phyloP scores from a whole-genome alignment of 2,329 filamentous ascomycete species.

The Aureobasidium zeae region DNA sequence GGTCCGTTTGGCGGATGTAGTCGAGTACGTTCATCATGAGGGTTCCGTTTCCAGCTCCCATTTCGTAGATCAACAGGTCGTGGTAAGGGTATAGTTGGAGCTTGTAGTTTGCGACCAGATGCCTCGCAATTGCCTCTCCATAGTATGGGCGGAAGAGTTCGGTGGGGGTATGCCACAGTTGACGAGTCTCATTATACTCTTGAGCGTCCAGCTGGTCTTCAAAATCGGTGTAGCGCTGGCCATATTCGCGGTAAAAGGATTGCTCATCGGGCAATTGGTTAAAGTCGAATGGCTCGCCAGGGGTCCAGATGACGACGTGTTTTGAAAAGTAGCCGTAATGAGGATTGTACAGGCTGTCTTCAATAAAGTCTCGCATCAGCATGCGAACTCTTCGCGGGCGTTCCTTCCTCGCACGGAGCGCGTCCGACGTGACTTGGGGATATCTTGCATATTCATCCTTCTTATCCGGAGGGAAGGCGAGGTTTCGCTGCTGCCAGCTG shows the following conservation, averaged over 20 bases:
- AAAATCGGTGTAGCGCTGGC: slow-evolving; percentile 76
- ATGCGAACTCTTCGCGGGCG: slow-evolving; percentile 87
- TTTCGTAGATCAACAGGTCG: slow-evolving; percentile 96
- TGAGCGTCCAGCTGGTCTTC: slow-evolving; percentile 75
- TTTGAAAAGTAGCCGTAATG: slow-evolving; percentile 95
- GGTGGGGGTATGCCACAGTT: slow-evolving; percentile 97
- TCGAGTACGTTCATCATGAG: slow-evolving; percentile 97
- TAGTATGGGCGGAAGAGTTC: slow-evolving; percentile 96
- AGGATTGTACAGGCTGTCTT: slow-evolving; percentile 91
- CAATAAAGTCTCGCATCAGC: slow-evolving; percentile 94
- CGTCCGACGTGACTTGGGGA: slow-evolving; percentile 74
- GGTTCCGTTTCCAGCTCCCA: slow-evolving; percentile 94
- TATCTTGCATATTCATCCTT: slow-evolving; percentile 71
- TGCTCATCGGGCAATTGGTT: slow-evolving; percentile 69
- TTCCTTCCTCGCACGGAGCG: slow-evolving; percentile 62
- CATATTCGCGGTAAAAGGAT: slow-evolving; percentile 69
- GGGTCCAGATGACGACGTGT: slow-evolving; percentile 90
- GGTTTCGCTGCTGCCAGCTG: slow-evolving; percentile 77
- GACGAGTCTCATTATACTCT: slow-evolving; percentile 64
- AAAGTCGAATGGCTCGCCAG: slow-evolving; percentile 87
- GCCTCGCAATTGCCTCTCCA: slow-evolving; percentile 92
- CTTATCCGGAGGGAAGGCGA: slow-evolving; percentile 66
- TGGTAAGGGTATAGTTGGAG: slow-evolving; percentile 89
- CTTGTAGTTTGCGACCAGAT: slow-evolving; percentile 92
- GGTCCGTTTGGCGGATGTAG: slow-evolving; percentile 82